Evolutionary conservation across 202 grass and related monocot species (phyloP).

Genomic region (Cymbopogon flexuosus): DNA sequence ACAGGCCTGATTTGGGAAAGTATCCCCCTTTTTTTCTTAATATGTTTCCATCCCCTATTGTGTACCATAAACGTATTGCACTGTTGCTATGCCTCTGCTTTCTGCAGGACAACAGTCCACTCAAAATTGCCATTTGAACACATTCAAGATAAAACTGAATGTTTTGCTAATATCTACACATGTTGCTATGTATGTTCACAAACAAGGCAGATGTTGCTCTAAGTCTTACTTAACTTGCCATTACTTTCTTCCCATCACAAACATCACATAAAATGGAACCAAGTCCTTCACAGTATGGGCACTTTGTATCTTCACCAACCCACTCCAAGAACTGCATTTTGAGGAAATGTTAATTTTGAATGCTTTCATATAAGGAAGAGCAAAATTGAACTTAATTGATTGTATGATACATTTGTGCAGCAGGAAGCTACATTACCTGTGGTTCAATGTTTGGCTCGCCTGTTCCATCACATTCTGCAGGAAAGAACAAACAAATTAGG

Average conservation of each 20-base stretch:
- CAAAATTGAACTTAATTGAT: not conserved
- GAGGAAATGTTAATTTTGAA: conserved; percentile 7
- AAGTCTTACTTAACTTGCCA: conserved; percentile 39
- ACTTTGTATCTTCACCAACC: conserved; percentile 75
- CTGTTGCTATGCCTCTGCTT: not conserved
- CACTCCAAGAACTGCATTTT: conserved; percentile 87
- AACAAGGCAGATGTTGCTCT: not conserved
- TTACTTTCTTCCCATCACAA: conserved; percentile 55
- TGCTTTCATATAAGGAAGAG: not conserved
- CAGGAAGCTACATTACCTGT: conserved; percentile 47
- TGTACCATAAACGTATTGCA: conserved; percentile 19
- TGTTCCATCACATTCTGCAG: conserved; percentile 81
- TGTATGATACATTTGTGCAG: not conserved
- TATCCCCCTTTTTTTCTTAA: not conserved
- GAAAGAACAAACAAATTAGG: not conserved
- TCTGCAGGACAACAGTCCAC: not conserved
- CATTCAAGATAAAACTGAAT: not conserved
- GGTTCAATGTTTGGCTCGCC: conserved; percentile 90
- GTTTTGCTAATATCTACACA: conserved; percentile 28
- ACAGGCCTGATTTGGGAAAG: conserved; percentile 3
- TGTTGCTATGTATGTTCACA: not conserved
- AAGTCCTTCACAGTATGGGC: conserved; percentile 75
- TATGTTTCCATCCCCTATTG: conserved; percentile 23
- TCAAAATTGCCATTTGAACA: conserved; percentile 13
- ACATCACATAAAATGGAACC: conserved; percentile 67